phyloP scores from a whole-genome alignment of 2,329 filamentous ascomycete genomes.

The Fusarium dimerum region DNA sequence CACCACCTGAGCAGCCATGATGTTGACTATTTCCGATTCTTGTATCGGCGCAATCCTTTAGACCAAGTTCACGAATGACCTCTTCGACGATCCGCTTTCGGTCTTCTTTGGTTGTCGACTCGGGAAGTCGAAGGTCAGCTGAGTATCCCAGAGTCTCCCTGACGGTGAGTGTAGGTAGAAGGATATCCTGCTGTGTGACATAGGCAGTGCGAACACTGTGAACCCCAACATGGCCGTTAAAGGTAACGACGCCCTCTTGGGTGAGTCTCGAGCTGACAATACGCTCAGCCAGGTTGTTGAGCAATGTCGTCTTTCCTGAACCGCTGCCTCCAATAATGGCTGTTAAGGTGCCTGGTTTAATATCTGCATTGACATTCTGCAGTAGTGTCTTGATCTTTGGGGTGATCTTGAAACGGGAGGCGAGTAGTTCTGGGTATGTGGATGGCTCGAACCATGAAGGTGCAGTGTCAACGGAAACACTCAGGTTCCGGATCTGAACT shows the following conservation, averaged over 20 bases:
- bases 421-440: slow-evolving; percentile 46
- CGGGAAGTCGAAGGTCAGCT: slow-evolving; percentile 68
- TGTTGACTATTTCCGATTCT: slow-evolving; percentile 70
- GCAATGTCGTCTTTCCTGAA: slow-evolving; percentile 70
- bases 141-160: slow-evolving; percentile 74
- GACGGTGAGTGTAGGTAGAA: slow-evolving; percentile 73
- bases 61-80: slow-evolving; percentile 72
- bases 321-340: slow-evolving; percentile 77
- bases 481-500: slow-evolving; percentile 54
- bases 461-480: slow-evolving; percentile 59
- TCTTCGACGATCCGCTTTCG: slow-evolving; percentile 68
- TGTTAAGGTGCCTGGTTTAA: slow-evolving; percentile 67
- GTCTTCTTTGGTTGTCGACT: slow-evolving; percentile 60
- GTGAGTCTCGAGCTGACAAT: slow-evolving; percentile 56
- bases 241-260: slow-evolving; percentile 57
- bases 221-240: slow-evolving; percentile 60
- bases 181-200: slow-evolving; percentile 75
- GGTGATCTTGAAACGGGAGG: slow-evolving; percentile 38
- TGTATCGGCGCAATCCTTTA: slow-evolving; percentile 78
- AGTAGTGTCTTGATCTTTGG: slow-evolving; percentile 55
- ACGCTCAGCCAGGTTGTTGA: slow-evolving; percentile 72
- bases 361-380: slow-evolving; percentile 62
- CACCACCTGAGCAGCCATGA: slow-evolving; percentile 76
- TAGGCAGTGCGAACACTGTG: slow-evolving; percentile 63
- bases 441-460: slow-evolving; percentile 53